Evolutionary conservation across 192 early-diverging fungal species (phyloP).

Genomic region (Phlyctochytrium planicorne): DNA sequence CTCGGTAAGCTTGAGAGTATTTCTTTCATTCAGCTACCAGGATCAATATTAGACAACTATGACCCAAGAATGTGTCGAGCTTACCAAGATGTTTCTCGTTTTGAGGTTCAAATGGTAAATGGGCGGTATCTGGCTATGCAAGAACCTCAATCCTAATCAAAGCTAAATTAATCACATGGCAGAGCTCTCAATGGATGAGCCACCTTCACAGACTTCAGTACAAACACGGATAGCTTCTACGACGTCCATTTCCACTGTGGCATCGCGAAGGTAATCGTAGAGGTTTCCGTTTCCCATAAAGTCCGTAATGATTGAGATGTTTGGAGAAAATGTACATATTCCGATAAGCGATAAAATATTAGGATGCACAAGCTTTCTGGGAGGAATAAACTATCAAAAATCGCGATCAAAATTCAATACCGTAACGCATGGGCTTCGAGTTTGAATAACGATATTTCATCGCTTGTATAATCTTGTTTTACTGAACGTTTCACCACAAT

Average conservation of each 20-base stretch:
- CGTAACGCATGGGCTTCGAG: constrained; percentile 4
- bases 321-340: constrained; percentile 34
- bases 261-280: constrained; percentile 33
- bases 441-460: background rate
- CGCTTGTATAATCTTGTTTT: constrained; percentile 17
- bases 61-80: background rate
- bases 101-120: constrained; percentile 45
- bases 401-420: constrained; percentile 6
- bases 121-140: constrained; percentile 41
- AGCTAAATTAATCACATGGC: background rate
- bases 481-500: constrained; percentile 35
- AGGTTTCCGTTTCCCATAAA: constrained; percentile 26
- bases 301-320: constrained; percentile 42
- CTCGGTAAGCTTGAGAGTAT: background rate
- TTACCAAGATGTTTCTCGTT: constrained; percentile 44
- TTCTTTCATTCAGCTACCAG: background rate
- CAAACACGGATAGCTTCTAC: constrained; percentile 14
- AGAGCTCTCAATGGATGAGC: background rate
- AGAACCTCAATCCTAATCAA: constrained; percentile 30
- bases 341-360: constrained; percentile 34
- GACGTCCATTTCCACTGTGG: constrained; percentile 41
- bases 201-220: constrained; percentile 15
- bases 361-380: constrained; percentile 40
- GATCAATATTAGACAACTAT: constrained; percentile 1
- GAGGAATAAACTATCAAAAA: constrained; percentile 7